Percentiles rank a stretch among this genome's conserved stretches.
phyloP scores from a whole-genome alignment of 2,329 filamentous ascomycete species.

The Colletotrichum filicis region DNA sequence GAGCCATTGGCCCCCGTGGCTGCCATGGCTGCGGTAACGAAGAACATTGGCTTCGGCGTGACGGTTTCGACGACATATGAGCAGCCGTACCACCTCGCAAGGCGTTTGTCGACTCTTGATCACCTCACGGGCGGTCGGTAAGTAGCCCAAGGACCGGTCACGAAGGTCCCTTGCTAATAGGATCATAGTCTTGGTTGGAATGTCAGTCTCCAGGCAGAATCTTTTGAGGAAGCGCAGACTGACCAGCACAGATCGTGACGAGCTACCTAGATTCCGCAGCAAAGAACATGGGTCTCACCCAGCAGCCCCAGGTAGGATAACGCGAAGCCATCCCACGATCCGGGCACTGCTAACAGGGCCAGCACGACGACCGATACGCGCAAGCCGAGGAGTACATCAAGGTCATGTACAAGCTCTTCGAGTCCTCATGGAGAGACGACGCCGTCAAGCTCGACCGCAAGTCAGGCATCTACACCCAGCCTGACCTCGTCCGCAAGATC shows the following conservation, averaged over 20 bases:
- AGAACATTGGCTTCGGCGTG: constrained; percentile 76
- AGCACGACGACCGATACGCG: constrained; percentile 74
- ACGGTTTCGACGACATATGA: constrained; percentile 79
- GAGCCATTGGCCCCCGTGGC: constrained; percentile 73
- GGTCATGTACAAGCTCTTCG: constrained; percentile 74
- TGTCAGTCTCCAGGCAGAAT: constrained; percentile 43
- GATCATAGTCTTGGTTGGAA: constrained; percentile 63
- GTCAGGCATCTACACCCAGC: constrained; percentile 65
- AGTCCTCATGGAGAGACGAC: constrained; percentile 75
- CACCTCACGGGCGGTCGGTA: constrained; percentile 73
- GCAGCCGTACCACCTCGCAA: constrained; percentile 75
- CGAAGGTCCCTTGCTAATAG: neutral
- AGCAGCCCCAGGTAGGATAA: constrained; percentile 56
- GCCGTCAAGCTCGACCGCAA: constrained; percentile 70
- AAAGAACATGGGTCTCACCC: constrained; percentile 68
- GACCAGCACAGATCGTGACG: constrained; percentile 66
- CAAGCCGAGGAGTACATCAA: constrained; percentile 73
- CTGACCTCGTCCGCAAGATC: constrained; percentile 69
- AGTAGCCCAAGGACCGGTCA: constrained; percentile 29
- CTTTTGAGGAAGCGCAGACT: neutral
- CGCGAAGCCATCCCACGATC: accelerated
- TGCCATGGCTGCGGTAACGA: constrained; percentile 77
- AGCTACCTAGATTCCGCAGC: constrained; percentile 78
- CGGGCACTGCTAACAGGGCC: neutral
- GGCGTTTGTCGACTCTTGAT: constrained; percentile 73